phyloP scores from a whole-genome alignment of 2,329 filamentous ascomycete species.

The Monilinia fructicola region DNA sequence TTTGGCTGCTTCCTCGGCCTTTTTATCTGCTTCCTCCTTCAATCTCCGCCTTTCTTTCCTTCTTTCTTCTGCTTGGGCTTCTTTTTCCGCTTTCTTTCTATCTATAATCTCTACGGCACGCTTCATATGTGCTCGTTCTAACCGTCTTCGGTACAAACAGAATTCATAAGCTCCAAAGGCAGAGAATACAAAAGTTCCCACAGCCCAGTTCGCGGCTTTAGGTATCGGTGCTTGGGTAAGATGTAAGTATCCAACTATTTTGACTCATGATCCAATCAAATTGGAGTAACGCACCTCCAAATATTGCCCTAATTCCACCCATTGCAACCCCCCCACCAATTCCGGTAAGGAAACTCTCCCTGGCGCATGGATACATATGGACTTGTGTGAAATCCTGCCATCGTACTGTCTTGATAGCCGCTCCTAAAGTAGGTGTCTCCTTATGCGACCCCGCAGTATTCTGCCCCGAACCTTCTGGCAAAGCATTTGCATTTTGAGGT shows the following conservation, averaged over 20 bases:
- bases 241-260: not conserved
- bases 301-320: constrained; percentile 70
- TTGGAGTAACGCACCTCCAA: constrained; percentile 61
- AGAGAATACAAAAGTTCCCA: constrained; percentile 69
- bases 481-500: constrained; percentile 38
- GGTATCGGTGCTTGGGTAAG: constrained; percentile 56
- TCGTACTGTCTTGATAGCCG: constrained; percentile 67
- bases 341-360: constrained; percentile 78
- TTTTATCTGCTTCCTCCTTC: constrained; percentile 46
- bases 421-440: constrained; percentile 48
- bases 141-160: constrained; percentile 71
- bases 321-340: constrained; percentile 76
- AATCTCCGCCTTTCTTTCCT: constrained; percentile 45
- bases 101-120: constrained; percentile 80
- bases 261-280: not conserved
- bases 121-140: constrained; percentile 81
- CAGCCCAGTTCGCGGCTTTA: constrained; percentile 80
- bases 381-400: constrained; percentile 68
- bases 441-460: constrained; percentile 39
- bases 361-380: constrained; percentile 78
- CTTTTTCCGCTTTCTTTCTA: constrained; percentile 66
- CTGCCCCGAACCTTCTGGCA: constrained; percentile 40
- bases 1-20: constrained; percentile 34
- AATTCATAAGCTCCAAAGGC: constrained; percentile 79
- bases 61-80: constrained; percentile 46